phyloP scores from a whole-genome alignment of 495 filamentous ascomycete species.

The Trichoderma orchidacearum region DNA sequence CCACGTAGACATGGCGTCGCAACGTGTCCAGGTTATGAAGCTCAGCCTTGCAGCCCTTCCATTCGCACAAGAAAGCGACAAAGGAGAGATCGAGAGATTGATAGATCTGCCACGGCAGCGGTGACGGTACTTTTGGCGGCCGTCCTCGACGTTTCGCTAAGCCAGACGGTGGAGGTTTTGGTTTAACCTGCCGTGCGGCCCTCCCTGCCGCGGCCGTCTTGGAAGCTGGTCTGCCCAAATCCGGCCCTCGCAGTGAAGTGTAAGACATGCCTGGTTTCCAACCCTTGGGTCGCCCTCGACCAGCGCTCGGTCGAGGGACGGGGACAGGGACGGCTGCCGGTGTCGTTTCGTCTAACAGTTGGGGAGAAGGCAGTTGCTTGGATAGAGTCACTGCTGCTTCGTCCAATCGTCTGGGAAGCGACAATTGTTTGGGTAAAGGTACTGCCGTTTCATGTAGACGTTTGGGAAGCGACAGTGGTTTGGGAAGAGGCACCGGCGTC shows the following conservation, averaged over 20 bases:
- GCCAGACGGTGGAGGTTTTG: conserved; percentile 7
- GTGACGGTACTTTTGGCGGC: conserved; percentile 9
- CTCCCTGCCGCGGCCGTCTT: not conserved
- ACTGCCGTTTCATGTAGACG: not conserved
- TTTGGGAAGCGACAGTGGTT: no score
- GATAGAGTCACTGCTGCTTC: not conserved
- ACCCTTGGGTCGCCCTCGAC: not conserved
- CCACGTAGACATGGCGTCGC: conserved; percentile 48
- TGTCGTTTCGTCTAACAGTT: no score
- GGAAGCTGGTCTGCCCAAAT: not conserved
- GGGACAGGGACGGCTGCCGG: not conserved
- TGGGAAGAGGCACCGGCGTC: not conserved
- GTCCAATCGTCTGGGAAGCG: not conserved
- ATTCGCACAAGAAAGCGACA: conserved; percentile 19
- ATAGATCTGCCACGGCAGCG: conserved; percentile 12
- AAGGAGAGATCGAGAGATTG: conserved; percentile 11
- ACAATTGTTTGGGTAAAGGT: not conserved
- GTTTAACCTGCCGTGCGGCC: not conserved
- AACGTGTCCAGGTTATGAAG: conserved; percentile 64
- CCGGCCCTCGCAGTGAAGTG: not conserved
- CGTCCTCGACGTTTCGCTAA: conserved; percentile 9
- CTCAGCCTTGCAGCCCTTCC: conserved; percentile 44
- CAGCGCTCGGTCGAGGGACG: not conserved
- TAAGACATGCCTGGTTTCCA: conserved; percentile 4
- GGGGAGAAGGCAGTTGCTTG: not conserved